Evolutionary conservation across 1,139 yeast species (phyloP).

Genomic region (Diutina catenulata): DNA sequence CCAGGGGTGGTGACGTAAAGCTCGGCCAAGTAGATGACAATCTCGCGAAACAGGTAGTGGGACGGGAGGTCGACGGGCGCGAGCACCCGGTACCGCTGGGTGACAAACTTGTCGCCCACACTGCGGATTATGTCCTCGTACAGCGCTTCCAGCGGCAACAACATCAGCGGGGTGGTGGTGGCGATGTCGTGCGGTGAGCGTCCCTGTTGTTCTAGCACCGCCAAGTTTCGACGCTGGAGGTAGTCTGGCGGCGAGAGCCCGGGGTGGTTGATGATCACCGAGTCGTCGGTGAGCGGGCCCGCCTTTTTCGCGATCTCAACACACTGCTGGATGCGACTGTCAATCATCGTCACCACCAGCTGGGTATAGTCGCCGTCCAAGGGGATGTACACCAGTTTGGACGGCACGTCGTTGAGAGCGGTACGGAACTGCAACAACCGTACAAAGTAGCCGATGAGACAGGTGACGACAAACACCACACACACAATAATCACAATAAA

Average conservation of each 20-base stretch:
- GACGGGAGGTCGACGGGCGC: constrained; percentile 26
- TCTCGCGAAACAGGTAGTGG: constrained; percentile 36
- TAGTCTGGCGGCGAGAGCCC: constrained; percentile 44
- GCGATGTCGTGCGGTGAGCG: constrained; percentile 7
- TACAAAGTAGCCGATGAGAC: constrained; percentile 34
- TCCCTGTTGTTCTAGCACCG: neutral
- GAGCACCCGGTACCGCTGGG: constrained; percentile 13
- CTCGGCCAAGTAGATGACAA: constrained; percentile 16
- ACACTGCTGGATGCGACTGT: constrained; percentile 32
- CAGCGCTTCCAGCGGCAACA: constrained; percentile 44
- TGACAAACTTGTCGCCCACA: constrained; percentile 32
- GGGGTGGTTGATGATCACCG: constrained; percentile 42
- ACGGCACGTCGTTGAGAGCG: constrained; percentile 64
- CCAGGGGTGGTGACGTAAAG: constrained; percentile 6
- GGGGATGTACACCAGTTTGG: constrained; percentile 52
- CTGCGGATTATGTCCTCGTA: constrained; percentile 56
- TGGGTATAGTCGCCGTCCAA: constrained; percentile 50
- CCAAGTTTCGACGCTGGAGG: constrained; percentile 19
- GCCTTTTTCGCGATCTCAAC: constrained; percentile 35
- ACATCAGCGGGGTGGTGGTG: constrained; percentile 16
- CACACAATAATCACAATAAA: constrained; percentile 68
- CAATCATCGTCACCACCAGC: constrained; percentile 25
- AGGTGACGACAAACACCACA: constrained; percentile 42
- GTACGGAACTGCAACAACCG: constrained; percentile 50
- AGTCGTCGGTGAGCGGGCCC: constrained; percentile 30